These are phyloP conservation scores for Deinandra increscens DNA, from an alignment of 129 eudicot species.

Conservation along the genomic window DNA sequence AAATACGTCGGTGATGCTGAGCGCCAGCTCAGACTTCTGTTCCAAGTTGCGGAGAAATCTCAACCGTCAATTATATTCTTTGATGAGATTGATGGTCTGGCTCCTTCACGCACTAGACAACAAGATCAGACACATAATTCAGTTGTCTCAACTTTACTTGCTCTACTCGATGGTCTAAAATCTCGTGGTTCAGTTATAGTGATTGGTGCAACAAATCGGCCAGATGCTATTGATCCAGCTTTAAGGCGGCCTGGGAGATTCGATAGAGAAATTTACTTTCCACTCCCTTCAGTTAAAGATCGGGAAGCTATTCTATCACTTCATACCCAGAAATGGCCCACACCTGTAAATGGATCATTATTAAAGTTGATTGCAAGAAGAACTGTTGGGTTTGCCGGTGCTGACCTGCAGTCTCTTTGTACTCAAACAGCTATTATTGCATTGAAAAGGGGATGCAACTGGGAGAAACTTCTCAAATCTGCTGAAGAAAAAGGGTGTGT, in stretches of 20 bases:
- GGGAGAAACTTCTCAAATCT: constrained; percentile 58
- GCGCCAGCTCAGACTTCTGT: constrained; percentile 92
- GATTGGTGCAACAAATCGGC: constrained; percentile 98
- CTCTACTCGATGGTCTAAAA: constrained; percentile 89
- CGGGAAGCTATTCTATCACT: constrained; percentile 87
- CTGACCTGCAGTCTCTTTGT: constrained; percentile 97
- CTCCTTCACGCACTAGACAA: constrained; percentile 86
- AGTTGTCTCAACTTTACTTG: constrained; percentile 93
- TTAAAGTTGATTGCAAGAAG: constrained; percentile 63
- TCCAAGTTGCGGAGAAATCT: constrained; percentile 96
- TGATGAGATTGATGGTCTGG: constrained; percentile 97
- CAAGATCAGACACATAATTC: constrained; percentile 99
- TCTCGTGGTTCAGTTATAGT: constrained; percentile 97
- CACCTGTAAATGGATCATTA: constrained; percentile 61
- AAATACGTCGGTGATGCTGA: constrained; percentile 99
- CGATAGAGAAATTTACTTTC: constrained; percentile 90
- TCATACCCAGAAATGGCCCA: constrained; percentile 94
- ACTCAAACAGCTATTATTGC: constrained; percentile 90
- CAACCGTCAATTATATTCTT: constrained; percentile 96
- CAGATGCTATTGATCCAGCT: constrained; percentile 97
- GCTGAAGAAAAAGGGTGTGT: constrained; percentile 55
- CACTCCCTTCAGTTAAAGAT: constrained; percentile 73
- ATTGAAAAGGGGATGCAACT: constrained; percentile 66
- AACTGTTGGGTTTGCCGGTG: constrained; percentile 97
- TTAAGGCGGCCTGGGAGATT: constrained; percentile 96